These are phyloP conservation scores for Curvularia verruculosa DNA, from an alignment of 2,329 filamentous ascomycete species.

Conservation along the genomic window DNA sequence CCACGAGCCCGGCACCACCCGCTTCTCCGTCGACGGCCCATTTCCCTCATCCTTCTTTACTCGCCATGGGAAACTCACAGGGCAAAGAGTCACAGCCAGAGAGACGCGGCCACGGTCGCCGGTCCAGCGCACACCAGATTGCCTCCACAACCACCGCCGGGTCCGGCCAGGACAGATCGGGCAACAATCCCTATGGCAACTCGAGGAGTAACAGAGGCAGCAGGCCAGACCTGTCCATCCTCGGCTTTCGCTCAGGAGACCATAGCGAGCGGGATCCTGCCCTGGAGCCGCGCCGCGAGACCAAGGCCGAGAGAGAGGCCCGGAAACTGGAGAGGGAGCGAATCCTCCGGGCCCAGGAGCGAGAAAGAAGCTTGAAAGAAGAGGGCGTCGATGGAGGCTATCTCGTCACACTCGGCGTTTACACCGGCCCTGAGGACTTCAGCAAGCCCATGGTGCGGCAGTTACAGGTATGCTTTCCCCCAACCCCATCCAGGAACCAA, in stretches of 20 bases:
- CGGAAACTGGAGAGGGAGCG: constrained; percentile 84
- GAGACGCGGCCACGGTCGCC: constrained; percentile 43
- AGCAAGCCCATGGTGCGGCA: constrained; percentile 87
- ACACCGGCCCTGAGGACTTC: constrained; percentile 91
- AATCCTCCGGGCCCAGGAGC: constrained; percentile 75
- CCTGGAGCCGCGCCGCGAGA: constrained; percentile 74
- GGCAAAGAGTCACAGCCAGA: constrained; percentile 54
- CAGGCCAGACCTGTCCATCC: constrained; percentile 64
- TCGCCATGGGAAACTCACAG: constrained; percentile 56
- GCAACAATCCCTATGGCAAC: constrained; percentile 49
- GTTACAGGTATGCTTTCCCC: constrained; percentile 72
- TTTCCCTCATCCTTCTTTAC: constrained; percentile 12
- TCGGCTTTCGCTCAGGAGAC: constrained; percentile 61
- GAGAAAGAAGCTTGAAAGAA: constrained; percentile 87
- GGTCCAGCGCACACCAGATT: constrained; percentile 41
- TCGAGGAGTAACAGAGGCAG: constrained; percentile 59
- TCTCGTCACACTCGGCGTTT: constrained; percentile 91
- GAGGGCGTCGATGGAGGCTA: constrained; percentile 95
- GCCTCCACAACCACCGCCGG: constrained; percentile 39
- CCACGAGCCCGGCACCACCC: constrained; percentile 29
- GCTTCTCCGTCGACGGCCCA: constrained; percentile 17
- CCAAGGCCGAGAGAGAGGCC: constrained; percentile 88
- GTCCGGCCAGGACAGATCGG: constrained; percentile 36
- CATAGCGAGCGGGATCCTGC: constrained; percentile 57
- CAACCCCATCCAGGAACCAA: constrained; percentile 5